Evolutionary conservation across 176 grass and related monocot species (phyloP).

Genomic region (Oryza coarctata): DNA sequence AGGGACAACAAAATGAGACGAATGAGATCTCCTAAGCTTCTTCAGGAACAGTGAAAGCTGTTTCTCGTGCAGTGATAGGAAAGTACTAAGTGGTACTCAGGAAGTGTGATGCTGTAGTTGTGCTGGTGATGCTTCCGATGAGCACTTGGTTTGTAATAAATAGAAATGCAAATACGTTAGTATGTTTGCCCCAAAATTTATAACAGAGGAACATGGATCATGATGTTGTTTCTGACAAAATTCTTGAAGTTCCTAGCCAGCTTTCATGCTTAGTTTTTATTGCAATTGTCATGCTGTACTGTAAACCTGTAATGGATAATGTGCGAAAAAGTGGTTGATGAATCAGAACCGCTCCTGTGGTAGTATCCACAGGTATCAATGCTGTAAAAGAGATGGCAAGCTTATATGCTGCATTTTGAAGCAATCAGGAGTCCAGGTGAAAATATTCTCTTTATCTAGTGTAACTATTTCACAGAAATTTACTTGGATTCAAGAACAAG

Average conservation of each 20-base stretch:
- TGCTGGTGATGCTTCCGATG: not conserved
- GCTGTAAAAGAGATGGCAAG: not conserved
- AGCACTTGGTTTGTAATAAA: conserved; percentile 1
- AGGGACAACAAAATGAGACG: conserved; percentile 65
- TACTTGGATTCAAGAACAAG: not conserved
- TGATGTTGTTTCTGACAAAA: not conserved
- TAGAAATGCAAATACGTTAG: conserved; percentile 33
- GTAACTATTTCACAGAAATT: not conserved
- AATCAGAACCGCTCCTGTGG: not conserved
- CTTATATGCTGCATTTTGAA: not conserved
- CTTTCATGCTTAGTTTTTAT: not conserved
- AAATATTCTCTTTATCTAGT: not conserved
- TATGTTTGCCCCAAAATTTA: not conserved
- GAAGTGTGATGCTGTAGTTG: not conserved
- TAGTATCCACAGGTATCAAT: not conserved
- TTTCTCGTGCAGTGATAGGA: conserved; percentile 14
- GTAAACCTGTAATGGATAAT: not conserved
- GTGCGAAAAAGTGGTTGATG: not conserved
- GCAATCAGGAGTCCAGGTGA: not conserved
- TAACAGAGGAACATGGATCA: not conserved
- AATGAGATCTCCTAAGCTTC: conserved; percentile 37
- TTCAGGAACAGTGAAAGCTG: not conserved
- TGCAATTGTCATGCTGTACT: not conserved
- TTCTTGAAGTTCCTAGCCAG: not conserved
- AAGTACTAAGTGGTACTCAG: not conserved